Base-by-base conservation (phyloP, 148 eudicot species). In the Rhododendron griersonianum region DNA sequence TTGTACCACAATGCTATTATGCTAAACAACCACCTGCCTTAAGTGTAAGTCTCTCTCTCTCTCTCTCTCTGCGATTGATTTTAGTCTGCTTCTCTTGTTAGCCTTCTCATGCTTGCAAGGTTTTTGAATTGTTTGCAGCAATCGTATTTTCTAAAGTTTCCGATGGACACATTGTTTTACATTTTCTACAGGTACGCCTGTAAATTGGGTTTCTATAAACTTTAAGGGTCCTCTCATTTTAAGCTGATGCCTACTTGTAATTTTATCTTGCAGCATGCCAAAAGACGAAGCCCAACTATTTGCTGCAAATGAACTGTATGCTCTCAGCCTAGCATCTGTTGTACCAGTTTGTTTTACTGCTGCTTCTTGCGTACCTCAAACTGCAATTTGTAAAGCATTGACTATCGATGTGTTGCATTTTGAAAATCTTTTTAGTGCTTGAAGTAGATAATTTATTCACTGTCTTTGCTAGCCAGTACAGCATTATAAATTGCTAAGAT, bases 261-360 rank as follows among this genome's bases (percentile, higher is more conserved):
- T 67, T 84, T 41, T 85, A 21, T 81, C 19, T 11, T 91, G 89
- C 92, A 96, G 98, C 92, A 96, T 96, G 98, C 98, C 98, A 30
- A 94, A 93, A 80, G 98, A 96, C 14, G 96, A 96, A 90, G 95
- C 98, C 48, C 98, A 96, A 89, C 84, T 94, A 73, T 92, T 76
- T 85, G 96, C 98, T 28, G 98, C 98, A 61, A 87, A 92, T 89
- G 98, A 96, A 93, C 91, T 96, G 98, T 96, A 94, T 84, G 98
- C 78, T 87, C 85, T 73, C 44, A 18, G 61, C 30, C 25, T 88
- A 25, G 5, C 67, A 73, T 28, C 50, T 82, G 45, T 81, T 21
- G 39, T 37, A 7, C 39, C n/a, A 53, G 33, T 35, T 61, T 61
- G 33, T 57, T 44, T 4, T 78, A 63, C 82, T 10, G 18, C 55